phyloP scores from a whole-genome alignment of 345 rosid genomes.

The Populus ilicifolia region DNA sequence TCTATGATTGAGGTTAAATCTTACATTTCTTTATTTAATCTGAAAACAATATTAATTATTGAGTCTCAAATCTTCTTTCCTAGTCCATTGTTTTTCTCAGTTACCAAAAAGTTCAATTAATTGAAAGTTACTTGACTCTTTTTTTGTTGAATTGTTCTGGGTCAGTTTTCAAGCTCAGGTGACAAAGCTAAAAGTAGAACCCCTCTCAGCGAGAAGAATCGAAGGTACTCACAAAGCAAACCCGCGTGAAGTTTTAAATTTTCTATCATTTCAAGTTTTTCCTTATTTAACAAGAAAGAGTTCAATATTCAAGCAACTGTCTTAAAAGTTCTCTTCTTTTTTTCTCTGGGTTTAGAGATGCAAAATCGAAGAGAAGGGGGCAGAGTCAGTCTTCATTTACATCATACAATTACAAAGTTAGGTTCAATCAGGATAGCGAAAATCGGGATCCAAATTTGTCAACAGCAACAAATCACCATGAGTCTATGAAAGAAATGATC shows the following conservation, averaged over 20 bases:
- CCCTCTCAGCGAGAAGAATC: conserved; percentile 38
- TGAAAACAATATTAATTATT: not conserved
- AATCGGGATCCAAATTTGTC: conserved; percentile 64
- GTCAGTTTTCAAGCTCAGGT: conserved; percentile 36
- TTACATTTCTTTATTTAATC: not conserved
- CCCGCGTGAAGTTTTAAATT: not conserved
- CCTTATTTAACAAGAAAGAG: not conserved
- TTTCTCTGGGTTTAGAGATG: conserved; percentile 32
- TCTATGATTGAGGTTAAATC: not conserved
- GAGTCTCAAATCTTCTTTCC: not conserved
- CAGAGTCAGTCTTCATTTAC: conserved; percentile 35
- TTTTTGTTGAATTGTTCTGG: not conserved
- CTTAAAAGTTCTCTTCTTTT: not conserved
- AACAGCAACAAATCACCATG: conserved; percentile 45
- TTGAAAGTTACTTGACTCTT: not conserved
- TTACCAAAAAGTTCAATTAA: not conserved
- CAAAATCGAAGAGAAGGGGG: conserved; percentile 54
- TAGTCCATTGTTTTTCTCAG: not conserved
- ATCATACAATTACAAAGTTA: conserved; percentile 18
- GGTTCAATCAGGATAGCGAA: conserved; percentile 44
- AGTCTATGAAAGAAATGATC: conserved; percentile 43
- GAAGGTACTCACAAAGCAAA: conserved; percentile 31
- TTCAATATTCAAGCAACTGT: not conserved
- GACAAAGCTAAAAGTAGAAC: conserved; percentile 17
- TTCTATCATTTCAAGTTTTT: not conserved